Percentiles rank a stretch among this genome's conserved stretches.
Conservation (phyloP, 1,139 yeast genomes). For the Hemisphaericaspora xylanilytica region DNA sequence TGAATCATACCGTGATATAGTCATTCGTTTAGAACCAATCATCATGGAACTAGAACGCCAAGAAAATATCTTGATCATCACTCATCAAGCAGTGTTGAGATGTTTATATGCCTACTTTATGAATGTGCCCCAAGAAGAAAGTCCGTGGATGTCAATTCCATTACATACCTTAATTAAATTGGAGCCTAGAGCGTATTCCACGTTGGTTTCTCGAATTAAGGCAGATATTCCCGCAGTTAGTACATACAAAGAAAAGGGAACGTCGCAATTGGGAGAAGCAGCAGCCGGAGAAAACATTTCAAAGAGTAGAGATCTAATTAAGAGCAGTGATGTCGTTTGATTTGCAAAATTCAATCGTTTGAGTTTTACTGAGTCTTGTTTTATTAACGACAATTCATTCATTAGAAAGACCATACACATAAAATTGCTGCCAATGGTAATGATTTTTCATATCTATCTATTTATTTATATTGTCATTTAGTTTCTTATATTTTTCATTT, state of each 20-base stretch:
- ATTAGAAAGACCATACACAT: too few relatives aligned
- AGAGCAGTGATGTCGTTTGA: constrained; percentile 20
- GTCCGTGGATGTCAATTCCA: constrained; percentile 99
- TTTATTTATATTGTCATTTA: constrained; percentile 14
- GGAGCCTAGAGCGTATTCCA: constrained; percentile 91
- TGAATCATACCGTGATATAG: constrained; percentile 94
- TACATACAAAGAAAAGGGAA: constrained; percentile 93
- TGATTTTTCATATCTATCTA: constrained; percentile 8
- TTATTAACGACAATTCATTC: too few relatives aligned
- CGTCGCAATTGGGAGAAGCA: constrained; percentile 70
- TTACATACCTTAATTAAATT: constrained; percentile 88
- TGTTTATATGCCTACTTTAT: constrained; percentile 96
- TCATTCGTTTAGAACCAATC: constrained; percentile 89
- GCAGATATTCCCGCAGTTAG: constrained; percentile 98
- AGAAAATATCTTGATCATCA: constrained; percentile 90
- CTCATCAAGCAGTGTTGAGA: constrained; percentile 96
- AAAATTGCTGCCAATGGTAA: neutral
- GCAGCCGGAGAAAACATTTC: constrained; percentile 23
- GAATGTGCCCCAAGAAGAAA: constrained; percentile 96
- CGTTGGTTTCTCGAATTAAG: constrained; percentile 82
- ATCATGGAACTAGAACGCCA: constrained; percentile 98
- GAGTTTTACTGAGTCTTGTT: too few relatives aligned
- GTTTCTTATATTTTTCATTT: constrained; percentile 10
- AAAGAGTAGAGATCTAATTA: constrained; percentile 44
- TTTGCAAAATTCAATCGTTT: constrained; percentile 5